Conservation (phyloP, 176 grass and related monocot species). For the Oryza meridionalis region DNA sequence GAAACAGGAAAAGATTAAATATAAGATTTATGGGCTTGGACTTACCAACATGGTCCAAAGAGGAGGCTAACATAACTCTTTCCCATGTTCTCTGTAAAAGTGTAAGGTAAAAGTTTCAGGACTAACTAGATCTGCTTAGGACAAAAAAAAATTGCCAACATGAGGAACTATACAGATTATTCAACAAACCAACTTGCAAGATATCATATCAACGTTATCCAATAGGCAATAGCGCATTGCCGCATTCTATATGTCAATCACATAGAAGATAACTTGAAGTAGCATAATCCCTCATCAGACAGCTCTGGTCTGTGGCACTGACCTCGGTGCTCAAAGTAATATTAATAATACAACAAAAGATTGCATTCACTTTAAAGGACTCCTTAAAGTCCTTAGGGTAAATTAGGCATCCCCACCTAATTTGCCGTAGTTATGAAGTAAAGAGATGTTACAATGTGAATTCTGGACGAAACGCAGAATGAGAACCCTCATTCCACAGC, state of each 20-base stretch:
- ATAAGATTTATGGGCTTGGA: neutral
- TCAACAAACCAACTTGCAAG: neutral
- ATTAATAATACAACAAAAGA: neutral
- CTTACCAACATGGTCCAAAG: slow-evolving; percentile 85
- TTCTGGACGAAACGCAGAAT: neutral
- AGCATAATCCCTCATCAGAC: neutral
- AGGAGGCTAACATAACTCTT: slow-evolving; percentile 85
- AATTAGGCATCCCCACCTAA: neutral
- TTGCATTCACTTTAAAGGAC: neutral
- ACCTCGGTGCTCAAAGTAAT: neutral
- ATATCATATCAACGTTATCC: neutral
- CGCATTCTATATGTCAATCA: neutral
- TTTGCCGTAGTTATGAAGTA: neutral
- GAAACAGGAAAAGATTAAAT: neutral
- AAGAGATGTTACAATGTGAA: neutral
- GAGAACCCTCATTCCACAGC: neutral
- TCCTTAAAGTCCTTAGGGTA: neutral
- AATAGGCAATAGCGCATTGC: neutral
- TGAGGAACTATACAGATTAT: neutral
- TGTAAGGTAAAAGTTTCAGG: neutral
- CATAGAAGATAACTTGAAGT: neutral
- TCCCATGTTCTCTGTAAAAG: slow-evolving; percentile 90
- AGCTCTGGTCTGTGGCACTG: neutral
- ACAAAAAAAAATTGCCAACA: neutral
- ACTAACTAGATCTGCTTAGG: neutral